phyloP scores from a whole-genome alignment of 495 filamentous ascomycete species.

The Parachaetomium inaequale region DNA sequence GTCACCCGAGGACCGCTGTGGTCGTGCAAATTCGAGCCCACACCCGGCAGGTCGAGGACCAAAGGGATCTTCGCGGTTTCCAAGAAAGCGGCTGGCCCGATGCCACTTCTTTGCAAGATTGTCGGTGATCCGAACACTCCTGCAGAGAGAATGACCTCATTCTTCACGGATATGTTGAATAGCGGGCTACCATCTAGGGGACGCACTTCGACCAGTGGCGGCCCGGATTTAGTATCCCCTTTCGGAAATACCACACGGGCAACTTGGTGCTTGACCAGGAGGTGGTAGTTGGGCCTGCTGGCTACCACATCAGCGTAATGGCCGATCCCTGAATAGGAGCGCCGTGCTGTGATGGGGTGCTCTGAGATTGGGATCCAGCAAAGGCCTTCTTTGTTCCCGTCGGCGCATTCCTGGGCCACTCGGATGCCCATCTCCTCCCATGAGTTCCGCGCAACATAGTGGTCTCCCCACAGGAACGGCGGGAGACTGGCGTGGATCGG shows the following conservation, averaged over 20 bases:
- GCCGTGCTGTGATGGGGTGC: slow-evolving; percentile 33
- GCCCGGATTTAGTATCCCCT: slow-evolving; percentile 6
- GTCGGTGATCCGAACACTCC: slow-evolving; percentile 22
- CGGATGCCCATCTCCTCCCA: slow-evolving; percentile 25
- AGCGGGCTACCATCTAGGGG: slow-evolving; percentile 6
- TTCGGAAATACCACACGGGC: slow-evolving; percentile 18
- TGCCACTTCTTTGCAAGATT: slow-evolving; percentile 25
- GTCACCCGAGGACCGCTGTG: slow-evolving; percentile 21
- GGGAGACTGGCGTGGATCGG: slow-evolving; percentile 23
- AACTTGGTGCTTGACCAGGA: slow-evolving; percentile 31
- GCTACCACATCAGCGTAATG: slow-evolving; percentile 33
- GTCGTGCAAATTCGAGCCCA: slow-evolving; percentile 28
- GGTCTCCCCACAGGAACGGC: slow-evolving; percentile 24
- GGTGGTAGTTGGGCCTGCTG: slow-evolving; percentile 34
- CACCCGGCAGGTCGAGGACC: slow-evolving; percentile 24
- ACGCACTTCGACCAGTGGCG: slow-evolving; percentile 21
- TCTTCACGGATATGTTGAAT: slow-evolving; percentile 17
- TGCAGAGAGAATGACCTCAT: slow-evolving; percentile 26
- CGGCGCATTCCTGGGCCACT: slow-evolving; percentile 16
- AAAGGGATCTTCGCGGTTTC: slow-evolving; percentile 12
- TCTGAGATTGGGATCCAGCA: slow-evolving; percentile 28
- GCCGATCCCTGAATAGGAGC: slow-evolving; percentile 37
- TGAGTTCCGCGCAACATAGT: slow-evolving; percentile 11
- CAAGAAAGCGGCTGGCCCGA: slow-evolving; percentile 20
- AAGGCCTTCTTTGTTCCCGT: slow-evolving; percentile 26